Evolutionary conservation across 352 stramenopile genomes (phyloP).

Genomic region (Globisporangium okanoganense): DNA sequence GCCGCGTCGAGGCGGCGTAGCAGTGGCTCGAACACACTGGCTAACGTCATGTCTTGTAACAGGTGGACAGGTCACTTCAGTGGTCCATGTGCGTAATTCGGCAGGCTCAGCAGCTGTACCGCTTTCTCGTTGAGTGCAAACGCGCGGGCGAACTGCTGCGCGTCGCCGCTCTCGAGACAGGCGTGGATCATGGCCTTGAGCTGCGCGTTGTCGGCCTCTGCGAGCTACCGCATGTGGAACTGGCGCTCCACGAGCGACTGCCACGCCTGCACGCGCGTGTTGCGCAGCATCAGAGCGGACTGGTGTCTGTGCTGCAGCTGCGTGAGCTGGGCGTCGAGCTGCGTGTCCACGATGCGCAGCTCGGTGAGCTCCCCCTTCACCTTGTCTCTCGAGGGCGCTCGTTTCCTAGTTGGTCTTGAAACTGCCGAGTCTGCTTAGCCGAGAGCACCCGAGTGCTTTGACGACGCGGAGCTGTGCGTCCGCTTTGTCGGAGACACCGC

Average conservation of each 20-base stretch:
- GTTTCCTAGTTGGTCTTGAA: no score
- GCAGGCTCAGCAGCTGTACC: neutral
- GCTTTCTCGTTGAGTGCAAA: neutral
- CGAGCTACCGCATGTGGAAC: slow-evolving; percentile 2
- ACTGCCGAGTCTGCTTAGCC: no score
- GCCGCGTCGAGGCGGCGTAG: neutral
- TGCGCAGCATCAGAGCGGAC: neutral
- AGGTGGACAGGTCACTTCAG: neutral
- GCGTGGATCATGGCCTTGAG: slow-evolving; percentile 11
- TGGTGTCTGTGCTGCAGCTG: slow-evolving; percentile 3
- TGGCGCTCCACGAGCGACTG: slow-evolving; percentile 4
- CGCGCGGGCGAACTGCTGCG: neutral
- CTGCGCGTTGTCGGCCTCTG: slow-evolving; percentile 6
- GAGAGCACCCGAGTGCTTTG: no score
- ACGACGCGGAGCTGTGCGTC: no score
- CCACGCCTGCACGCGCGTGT: neutral
- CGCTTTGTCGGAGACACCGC: no score
- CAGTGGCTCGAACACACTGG: neutral
- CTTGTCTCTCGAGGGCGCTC: no score
- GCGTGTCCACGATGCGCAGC: neutral
- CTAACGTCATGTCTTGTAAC: neutral
- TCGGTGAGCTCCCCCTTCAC: neutral
- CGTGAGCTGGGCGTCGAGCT: slow-evolving; percentile 9
- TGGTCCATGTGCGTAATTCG: slow-evolving; percentile 3
- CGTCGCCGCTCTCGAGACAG: neutral